phyloP scores from a whole-genome alignment of 2,329 filamentous ascomycete genomes.

The Cladorrhinum sp. region DNA sequence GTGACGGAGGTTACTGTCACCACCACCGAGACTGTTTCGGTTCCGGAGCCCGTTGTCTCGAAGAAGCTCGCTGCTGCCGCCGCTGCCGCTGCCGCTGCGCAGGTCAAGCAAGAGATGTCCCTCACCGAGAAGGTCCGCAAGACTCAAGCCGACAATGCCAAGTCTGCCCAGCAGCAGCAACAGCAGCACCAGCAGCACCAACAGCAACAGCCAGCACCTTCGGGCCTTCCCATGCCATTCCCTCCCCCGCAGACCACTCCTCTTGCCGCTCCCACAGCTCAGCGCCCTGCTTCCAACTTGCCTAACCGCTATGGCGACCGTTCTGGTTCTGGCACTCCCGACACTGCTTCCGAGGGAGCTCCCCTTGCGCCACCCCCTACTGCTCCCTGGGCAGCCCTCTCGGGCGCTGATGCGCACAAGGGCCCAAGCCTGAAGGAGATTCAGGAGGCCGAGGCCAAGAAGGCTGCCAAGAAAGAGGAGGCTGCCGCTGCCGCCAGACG shows the following conservation, averaged over 20 bases:
- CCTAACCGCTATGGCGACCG: conserved; percentile 65
- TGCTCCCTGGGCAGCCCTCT: conserved; percentile 93
- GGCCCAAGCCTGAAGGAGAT: conserved; percentile 95
- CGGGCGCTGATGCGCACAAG: conserved; percentile 65
- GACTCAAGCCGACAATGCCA: conserved; percentile 59
- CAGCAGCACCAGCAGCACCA: conserved; percentile 56
- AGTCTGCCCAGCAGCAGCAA: conserved; percentile 47
- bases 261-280: conserved; percentile 82
- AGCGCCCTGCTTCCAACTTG: conserved; percentile 78
- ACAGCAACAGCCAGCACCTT: conserved; percentile 46
- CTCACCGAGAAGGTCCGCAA: conserved; percentile 83
- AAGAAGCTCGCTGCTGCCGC: neutral
- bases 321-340: conserved; percentile 77
- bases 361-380: conserved; percentile 61
- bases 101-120: conserved; percentile 48
- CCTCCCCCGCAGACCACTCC: conserved; percentile 71
- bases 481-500: conserved; percentile 73
- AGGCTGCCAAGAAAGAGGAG: conserved; percentile 86
- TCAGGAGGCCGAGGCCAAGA: conserved; percentile 90
- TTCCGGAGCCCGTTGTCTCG: neutral
- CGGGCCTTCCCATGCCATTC: conserved; percentile 73
- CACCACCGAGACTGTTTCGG: conserved; percentile 16
- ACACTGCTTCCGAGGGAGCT: conserved; percentile 40
- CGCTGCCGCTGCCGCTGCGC: conserved; percentile 2
- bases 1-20: conserved; percentile 16